A percentile compares a stretch with the other conserved stretches of the same genome.
Conservation (phyloP, 2,329 filamentous ascomycete species). For the Thermothelomyces thermophilus region DNA sequence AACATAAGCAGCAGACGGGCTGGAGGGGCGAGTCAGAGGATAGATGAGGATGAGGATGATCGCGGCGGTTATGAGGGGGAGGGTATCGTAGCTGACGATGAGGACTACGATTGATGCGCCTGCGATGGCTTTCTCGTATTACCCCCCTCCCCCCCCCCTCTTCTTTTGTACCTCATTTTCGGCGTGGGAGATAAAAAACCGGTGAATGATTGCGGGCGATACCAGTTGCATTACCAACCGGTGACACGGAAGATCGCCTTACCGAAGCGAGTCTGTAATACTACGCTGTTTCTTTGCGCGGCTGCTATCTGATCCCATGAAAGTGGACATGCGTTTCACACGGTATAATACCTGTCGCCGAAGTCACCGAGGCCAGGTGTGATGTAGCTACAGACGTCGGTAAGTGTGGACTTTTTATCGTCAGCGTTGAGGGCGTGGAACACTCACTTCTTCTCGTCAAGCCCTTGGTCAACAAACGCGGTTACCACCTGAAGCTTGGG, state of each 20-base stretch:
- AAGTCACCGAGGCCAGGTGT: constrained; percentile 92
- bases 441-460: constrained; percentile 87
- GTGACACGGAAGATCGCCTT: neutral
- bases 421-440: neutral
- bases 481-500: constrained; percentile 88
- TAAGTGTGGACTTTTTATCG: constrained; percentile 35
- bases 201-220: constrained; percentile 12
- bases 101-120: constrained; percentile 43
- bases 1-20: constrained; percentile 10
- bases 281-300: constrained; percentile 5
- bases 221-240: neutral
- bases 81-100: constrained; percentile 47
- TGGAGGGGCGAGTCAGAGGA: constrained; percentile 15
- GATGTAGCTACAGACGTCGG: constrained; percentile 64
- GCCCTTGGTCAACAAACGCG: constrained; percentile 86
- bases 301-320: neutral
- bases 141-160: too few species aligned
- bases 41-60: constrained; percentile 32
- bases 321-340: constrained; percentile 42
- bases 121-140: too few species aligned
- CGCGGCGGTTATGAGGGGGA: constrained; percentile 48
- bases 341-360: constrained; percentile 90
- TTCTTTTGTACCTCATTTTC: constrained; percentile 3
- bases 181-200: constrained; percentile 1
- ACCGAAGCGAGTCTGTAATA: neutral